Conservation (phyloP, 73 alveolate species). For the Tetrahymena elliotti region DNA sequence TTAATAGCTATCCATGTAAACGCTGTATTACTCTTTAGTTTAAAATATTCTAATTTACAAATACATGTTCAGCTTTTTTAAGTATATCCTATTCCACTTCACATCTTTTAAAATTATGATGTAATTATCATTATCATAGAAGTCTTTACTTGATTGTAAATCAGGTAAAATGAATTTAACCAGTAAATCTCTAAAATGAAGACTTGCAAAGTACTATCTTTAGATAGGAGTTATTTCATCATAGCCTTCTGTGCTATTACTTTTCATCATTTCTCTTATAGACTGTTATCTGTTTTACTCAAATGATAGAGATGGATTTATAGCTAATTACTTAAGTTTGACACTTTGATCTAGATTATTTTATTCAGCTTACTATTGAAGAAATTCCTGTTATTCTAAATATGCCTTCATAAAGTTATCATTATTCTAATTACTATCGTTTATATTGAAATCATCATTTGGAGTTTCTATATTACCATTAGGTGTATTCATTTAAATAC, state of each 20-base stretch:
- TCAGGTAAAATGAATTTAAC: background rate
- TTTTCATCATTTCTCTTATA: background rate
- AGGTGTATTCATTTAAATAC: background rate
- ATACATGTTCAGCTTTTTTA: background rate
- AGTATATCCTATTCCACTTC: background rate
- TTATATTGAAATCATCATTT: background rate
- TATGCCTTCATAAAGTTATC: background rate
- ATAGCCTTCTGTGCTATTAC: background rate
- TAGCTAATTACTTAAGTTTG: background rate
- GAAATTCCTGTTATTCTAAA: background rate
- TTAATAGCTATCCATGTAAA: background rate
- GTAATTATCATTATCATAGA: background rate
- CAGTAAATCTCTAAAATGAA: background rate
- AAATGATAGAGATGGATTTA: background rate
- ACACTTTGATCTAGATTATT: background rate
- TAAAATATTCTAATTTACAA: background rate
- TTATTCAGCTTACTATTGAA: background rate
- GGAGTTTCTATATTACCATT: background rate
- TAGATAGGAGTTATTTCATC: background rate
- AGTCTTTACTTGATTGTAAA: background rate
- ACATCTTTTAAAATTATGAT: background rate
- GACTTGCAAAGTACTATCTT: background rate
- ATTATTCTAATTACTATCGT: background rate
- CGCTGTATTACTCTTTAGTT: background rate
- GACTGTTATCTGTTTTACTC: background rate